Evolutionary conservation across 2,329 filamentous ascomycete genomes (phyloP), one percentile per base, ranked within the genome.

Genomic region (Septoria petroselini): DNA sequence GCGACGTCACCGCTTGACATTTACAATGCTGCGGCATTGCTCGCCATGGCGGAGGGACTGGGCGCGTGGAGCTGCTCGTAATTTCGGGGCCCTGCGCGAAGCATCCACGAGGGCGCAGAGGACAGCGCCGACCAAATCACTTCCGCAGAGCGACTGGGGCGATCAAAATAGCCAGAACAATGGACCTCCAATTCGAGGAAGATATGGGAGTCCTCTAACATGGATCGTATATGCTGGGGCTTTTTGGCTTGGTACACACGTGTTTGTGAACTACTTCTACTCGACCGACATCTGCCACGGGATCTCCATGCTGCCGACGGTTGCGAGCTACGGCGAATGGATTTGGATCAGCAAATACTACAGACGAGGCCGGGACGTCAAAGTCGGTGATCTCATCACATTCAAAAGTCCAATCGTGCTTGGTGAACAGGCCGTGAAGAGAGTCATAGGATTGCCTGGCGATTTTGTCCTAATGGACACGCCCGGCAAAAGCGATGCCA

Each of bases 291-390:
- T 74, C 3, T 82, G 83, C 12, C 74, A 75, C 19, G 91, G 91
- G 1, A 82, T 89, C 3, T 91, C 86, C 14, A 97, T 97, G 93
- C 79, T 93, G 42, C 91, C 91, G 6, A 95, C 89, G 0, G 83
- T 96, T 53, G 75, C 77, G 18, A 75, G 83, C 1, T 69, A 75
- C 7, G 84, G 83, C 48, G 85, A 91, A 64, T 83, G 75, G 68
- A 75, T 91, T 39, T 68, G 91, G 9, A 79, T 88, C 45, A 83
- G 82, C 52, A 82, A 82, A 59, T 72, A 76, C n/a, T 79, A 85
- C 68, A 80, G 85, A 5, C 76, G 81, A 23, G 91, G 91, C 3
- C 80, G 84, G 17, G 76, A 73, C 9, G 69, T 87, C 27, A 65
- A 71, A 41, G 84, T 95, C n/a, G 93, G 93, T 21, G 93, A 98